Base-by-base conservation (phyloP, 805 yeast genomes). In the Candida khao-thaluensis region DNA sequence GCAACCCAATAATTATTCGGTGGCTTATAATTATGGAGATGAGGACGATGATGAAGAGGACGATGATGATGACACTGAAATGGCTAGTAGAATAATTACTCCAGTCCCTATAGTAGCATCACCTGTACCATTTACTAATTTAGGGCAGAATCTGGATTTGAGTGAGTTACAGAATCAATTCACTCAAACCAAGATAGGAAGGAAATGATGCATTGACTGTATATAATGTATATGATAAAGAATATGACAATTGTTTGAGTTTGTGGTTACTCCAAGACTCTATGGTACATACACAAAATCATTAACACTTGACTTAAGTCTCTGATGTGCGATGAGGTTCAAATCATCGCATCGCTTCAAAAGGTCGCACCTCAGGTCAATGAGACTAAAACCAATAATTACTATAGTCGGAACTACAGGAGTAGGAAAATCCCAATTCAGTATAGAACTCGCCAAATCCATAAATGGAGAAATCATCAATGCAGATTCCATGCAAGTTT, bases 401-500 rank as follows among this genome's bases (percentile, higher is more conserved):
- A 79, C 87, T 11, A 76, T 86, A 12, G 84, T 85, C 3, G 99
- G 99, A 0, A 90, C 96, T 24, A 91, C 99, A 0, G 99, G 98
- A 0, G 97, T 89, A 9, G 99, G 99, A 0, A 91, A 91, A 56
- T 90, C 97, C 0, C 88, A 86, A 72, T 74, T 85, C 43, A 76
- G 87, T 32, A 78, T 88, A 2, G 91, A 88, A 44, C 58, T 93
- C 15, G 96, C 97, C 8, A 71, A 76, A 49, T 72, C 72, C 18
- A 73, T 84, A 37, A 75, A 81, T 54, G 98, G 98, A 15, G 98
- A 93, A 56, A 72, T 93, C 47, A 85, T 93, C 47, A 93, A 93
- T 60, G 96, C 95, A 0, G 99, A 93, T 57, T 88, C 98, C 1
- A 90, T 93, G 97, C 99, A 93, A 61, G 85, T 93, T 71, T 93